Conservation (phyloP, 2,329 filamentous ascomycete genomes). For the Cercospora beticola region DNA sequence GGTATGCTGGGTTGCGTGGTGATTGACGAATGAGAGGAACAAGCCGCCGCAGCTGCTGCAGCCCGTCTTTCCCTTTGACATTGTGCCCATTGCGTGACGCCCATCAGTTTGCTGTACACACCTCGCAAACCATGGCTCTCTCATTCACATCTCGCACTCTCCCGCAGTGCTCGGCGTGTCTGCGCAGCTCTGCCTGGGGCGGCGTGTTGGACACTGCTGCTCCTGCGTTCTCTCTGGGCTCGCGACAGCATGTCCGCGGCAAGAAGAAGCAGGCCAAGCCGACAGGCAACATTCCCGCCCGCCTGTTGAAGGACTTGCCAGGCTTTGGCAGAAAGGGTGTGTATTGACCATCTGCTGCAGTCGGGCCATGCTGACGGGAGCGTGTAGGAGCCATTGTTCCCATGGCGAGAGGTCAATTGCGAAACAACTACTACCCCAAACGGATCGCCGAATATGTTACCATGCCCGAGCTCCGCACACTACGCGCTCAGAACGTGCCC, state of each 20-base stretch:
- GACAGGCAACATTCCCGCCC: conserved; percentile 47
- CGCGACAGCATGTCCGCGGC: conserved; percentile 37
- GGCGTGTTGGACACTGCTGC: conserved; percentile 13
- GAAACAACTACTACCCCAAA: conserved; percentile 55
- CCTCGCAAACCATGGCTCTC: conserved; percentile 23
- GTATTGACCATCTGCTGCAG: neutral
- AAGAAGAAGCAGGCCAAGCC: conserved; percentile 40
- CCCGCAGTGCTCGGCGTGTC: conserved; percentile 35
- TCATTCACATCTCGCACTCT: conserved; percentile 25
- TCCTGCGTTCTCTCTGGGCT: conserved; percentile 10
- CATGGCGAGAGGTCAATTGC: conserved; percentile 54
- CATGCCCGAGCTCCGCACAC: conserved; percentile 44
- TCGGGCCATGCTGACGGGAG: neutral
- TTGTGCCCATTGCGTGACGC: conserved; percentile 3
- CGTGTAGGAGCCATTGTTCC: conserved; percentile 54
- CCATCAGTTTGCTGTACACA: neutral
- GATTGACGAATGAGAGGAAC: conserved; percentile 7
- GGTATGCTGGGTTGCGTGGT: neutral
- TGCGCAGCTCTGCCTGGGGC: conserved; percentile 30
- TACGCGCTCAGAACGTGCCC: conserved; percentile 46
- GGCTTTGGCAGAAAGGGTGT: conserved; percentile 52
- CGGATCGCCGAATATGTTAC: conserved; percentile 56
- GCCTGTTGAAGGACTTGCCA: conserved; percentile 53
- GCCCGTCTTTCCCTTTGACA: neutral
- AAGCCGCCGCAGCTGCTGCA: neutral